Percentiles rank a stretch among this genome's conserved stretches.
phyloP scores from a whole-genome alignment of 1,284 basidiomycete genomes.

The Rhodofomes roseus region DNA sequence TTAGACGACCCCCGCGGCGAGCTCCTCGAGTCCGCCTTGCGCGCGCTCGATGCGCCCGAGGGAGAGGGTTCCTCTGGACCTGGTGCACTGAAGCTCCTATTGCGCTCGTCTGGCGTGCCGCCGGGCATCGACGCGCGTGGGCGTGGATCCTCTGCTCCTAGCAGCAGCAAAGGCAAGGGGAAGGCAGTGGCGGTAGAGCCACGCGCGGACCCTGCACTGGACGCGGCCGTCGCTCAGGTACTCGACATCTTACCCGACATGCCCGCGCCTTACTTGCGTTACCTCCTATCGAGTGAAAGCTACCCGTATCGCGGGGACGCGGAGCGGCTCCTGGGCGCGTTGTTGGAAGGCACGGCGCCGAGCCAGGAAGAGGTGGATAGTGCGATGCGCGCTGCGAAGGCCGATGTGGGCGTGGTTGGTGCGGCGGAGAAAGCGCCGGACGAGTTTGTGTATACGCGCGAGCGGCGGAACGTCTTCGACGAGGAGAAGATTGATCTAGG shows the following conservation, averaged over 20 bases:
- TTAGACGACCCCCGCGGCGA: constrained; percentile 57
- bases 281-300: constrained; percentile 46
- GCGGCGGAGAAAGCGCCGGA: constrained; percentile 11
- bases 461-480: constrained; percentile 71
- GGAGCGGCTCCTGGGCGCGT: constrained; percentile 59
- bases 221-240: constrained; percentile 59
- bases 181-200: constrained; percentile 8
- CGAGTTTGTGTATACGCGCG: constrained; percentile 36
- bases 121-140: constrained; percentile 42
- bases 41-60: constrained; percentile 29
- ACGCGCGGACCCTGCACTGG: constrained; percentile 39
- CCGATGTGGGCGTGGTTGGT: background rate
- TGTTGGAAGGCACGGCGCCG: constrained; percentile 71
- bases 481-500: constrained; percentile 63
- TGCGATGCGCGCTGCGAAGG: constrained; percentile 9
- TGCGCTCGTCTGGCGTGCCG: constrained; percentile 55
- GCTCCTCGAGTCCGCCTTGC: constrained; percentile 48
- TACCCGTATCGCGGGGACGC: constrained; percentile 46
- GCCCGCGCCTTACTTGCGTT: constrained; percentile 49
- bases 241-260: constrained; percentile 69
- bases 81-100: constrained; percentile 56
- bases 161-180: constrained; percentile 34
- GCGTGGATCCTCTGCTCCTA: constrained; percentile 11
- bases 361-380: constrained; percentile 33
- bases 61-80: constrained; percentile 28